Percentiles rank a stretch among this genome's conserved stretches.
Evolutionary conservation across 768 basidiomycete species (phyloP).

Genomic region (Hericium erinaceus): DNA sequence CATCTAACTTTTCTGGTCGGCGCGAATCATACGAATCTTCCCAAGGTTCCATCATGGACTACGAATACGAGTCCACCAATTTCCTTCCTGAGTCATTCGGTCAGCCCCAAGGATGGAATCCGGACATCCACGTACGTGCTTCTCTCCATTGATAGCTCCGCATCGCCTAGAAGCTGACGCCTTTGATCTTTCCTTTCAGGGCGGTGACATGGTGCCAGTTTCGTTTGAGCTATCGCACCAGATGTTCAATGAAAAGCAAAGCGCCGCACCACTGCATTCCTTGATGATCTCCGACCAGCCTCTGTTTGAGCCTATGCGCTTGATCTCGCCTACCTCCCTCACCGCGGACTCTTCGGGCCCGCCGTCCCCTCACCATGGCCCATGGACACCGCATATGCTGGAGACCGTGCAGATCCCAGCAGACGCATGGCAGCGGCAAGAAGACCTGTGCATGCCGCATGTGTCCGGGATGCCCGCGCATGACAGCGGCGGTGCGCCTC

Average conservation of each 20-base stretch:
- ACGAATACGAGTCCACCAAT: slow-evolving; percentile 44
- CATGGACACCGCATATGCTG: slow-evolving; percentile 1
- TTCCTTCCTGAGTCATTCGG: slow-evolving; percentile 7
- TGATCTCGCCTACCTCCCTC: slow-evolving; percentile 3
- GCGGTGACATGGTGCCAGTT: neutral
- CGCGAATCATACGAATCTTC: slow-evolving; percentile 27
- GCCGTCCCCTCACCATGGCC: slow-evolving; percentile 9
- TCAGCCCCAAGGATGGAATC: slow-evolving; percentile 11
- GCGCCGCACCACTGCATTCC: slow-evolving; percentile 1
- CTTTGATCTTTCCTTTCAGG: neutral
- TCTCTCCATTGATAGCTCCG: neutral
- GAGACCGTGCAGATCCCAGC: slow-evolving; percentile 11
- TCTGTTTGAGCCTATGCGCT: neutral
- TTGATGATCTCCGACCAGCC: neutral
- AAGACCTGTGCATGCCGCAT: neutral
- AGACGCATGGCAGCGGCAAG: slow-evolving; percentile 13
- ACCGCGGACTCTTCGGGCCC: slow-evolving; percentile 10
- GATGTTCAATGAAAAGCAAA: neutral
- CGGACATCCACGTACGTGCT: slow-evolving; percentile 1
- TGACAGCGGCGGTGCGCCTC: slow-evolving; percentile 18
- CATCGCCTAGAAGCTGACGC: neutral
- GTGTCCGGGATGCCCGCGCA: slow-evolving; percentile 3
- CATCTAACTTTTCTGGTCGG: slow-evolving; percentile 41
- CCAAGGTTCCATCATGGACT: slow-evolving; percentile 33
- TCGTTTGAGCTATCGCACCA: slow-evolving; percentile 1